Evolutionary conservation across 2,329 filamentous ascomycete species (phyloP).

Genomic region (Capronia americana): DNA sequence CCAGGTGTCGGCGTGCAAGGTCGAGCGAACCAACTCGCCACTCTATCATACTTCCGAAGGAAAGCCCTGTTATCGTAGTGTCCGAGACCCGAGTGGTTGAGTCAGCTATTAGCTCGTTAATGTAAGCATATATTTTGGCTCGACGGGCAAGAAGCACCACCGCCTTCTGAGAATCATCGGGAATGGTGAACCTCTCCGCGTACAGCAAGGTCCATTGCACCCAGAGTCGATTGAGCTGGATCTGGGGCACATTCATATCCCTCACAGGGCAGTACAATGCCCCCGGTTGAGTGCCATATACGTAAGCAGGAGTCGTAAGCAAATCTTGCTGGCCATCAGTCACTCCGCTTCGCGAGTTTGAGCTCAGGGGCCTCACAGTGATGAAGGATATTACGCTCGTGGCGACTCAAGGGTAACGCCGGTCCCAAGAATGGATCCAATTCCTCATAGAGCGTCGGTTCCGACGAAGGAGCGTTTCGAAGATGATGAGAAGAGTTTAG

Average conservation of each 20-base stretch:
- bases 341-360: background rate
- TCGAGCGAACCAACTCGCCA: slow-evolving; percentile 3
- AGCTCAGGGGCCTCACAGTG: background rate
- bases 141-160: background rate
- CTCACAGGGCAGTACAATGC: background rate
- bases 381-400: background rate
- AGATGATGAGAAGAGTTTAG: background rate
- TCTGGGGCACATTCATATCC: background rate
- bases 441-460: background rate
- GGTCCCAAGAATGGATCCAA: slow-evolving; percentile 1
- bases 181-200: background rate
- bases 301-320: background rate
- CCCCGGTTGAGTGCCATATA: slow-evolving; percentile 1
- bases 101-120: slow-evolving; percentile 1
- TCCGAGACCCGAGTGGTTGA: background rate
- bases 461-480: background rate
- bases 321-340: background rate
- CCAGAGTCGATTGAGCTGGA: slow-evolving; percentile 2
- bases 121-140: slow-evolving; percentile 6
- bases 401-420: background rate
- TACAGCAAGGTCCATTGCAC: background rate
- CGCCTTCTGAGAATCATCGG: background rate
- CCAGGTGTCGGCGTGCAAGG: background rate
- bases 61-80: background rate
- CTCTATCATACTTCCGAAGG: slow-evolving; percentile 6